phyloP scores from a whole-genome alignment of 176 grass and related monocot genomes.

The Poa pratensis region DNA sequence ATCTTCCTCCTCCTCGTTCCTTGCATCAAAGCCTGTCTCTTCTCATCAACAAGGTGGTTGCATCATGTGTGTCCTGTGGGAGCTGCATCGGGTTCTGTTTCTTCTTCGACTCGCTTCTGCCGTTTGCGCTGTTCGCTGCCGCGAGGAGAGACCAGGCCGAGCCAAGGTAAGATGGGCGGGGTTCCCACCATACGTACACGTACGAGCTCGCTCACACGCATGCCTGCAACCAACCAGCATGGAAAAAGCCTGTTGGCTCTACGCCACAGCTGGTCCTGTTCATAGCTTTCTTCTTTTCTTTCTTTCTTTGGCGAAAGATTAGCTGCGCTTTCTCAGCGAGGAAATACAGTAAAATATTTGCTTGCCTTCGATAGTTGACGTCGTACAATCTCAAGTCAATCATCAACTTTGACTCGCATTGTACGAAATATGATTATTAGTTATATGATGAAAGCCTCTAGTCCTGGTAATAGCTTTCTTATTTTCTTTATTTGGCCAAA shows the following conservation, averaged over 20 bases:
- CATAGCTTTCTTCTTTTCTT: not conserved
- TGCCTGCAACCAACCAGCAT: not conserved
- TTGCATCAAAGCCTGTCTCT: no score
- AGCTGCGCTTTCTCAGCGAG: not conserved
- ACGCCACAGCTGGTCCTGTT: not conserved
- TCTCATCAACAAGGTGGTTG: not conserved
- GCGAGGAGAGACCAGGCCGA: not conserved
- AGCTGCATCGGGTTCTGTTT: constrained; percentile 45
- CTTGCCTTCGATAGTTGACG: not conserved
- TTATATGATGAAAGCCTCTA: no score
- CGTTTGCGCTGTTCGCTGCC: not conserved
- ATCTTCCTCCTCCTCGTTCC: constrained; percentile 29
- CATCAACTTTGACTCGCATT: not conserved
- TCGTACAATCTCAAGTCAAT: not conserved
- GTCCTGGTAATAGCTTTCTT: no score
- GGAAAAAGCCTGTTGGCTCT: constrained; percentile 2
- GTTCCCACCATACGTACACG: constrained; percentile 47
- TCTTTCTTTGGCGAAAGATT: not conserved
- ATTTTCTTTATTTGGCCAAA: no score
- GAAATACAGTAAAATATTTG: not conserved
- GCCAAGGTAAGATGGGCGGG: not conserved
- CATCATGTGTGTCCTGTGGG: not conserved
- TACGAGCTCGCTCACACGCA: not conserved
- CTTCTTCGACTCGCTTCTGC: constrained; percentile 48
- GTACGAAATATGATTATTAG: no score